A percentile compares a stretch with the other conserved stretches of the same genome.
Evolutionary conservation across 305 asterid species (phyloP).

Genomic region (Fraxinus xanthoxyloides): DNA sequence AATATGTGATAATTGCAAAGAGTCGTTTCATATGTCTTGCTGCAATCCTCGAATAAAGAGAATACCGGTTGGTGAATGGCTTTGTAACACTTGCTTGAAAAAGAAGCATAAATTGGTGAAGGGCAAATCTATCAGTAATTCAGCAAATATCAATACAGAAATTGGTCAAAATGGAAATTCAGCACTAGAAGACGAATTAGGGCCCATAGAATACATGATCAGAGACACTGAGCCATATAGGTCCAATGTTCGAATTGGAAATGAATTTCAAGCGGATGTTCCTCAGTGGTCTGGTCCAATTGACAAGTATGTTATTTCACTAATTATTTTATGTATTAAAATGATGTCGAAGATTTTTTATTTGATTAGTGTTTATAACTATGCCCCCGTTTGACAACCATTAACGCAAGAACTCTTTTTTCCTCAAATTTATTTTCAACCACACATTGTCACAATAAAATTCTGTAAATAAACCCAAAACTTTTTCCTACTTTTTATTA

Average conservation of each 20-base stretch:
- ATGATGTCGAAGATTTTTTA: neutral
- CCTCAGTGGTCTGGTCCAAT: conserved; percentile 69
- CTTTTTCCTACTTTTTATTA: too few species aligned
- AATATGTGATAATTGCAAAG: conserved; percentile 73
- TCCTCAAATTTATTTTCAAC: neutral
- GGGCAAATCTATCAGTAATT: conserved; percentile 44
- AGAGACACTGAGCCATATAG: conserved; percentile 50
- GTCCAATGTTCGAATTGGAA: conserved; percentile 68
- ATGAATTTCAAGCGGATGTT: conserved; percentile 71
- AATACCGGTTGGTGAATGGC: conserved; percentile 70
- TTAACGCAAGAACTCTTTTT: neutral
- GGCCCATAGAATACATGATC: conserved; percentile 56
- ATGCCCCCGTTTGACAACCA: neutral
- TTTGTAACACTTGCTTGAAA: conserved; percentile 68
- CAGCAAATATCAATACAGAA: conserved; percentile 25
- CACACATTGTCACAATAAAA: too few species aligned
- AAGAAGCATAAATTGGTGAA: conserved; percentile 54
- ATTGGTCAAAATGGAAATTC: conserved; percentile 29
- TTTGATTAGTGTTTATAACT: conserved; percentile 2
- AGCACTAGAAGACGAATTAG: conserved; percentile 41
- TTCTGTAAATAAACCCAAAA: too few species aligned
- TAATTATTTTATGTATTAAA: neutral
- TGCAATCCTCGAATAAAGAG: conserved; percentile 49
- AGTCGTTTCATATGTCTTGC: conserved; percentile 75
- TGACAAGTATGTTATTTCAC: conserved; percentile 55